Evolutionary conservation across 169 alveolate genomes (phyloP).

Genomic region (Sarcocystis neurona): DNA sequence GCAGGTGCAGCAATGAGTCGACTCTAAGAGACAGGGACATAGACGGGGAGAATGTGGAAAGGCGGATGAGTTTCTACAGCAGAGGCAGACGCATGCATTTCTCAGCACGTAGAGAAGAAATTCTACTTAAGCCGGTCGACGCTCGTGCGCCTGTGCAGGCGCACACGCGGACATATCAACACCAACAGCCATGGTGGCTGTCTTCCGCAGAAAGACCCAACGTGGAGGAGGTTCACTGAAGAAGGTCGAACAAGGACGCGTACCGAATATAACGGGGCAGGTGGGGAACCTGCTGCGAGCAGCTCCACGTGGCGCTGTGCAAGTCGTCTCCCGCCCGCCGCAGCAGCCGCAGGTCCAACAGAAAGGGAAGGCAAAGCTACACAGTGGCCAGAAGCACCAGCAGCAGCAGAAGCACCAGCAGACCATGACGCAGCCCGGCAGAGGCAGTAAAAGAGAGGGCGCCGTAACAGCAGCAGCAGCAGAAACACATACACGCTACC

Average conservation of each 20-base stretch:
- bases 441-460: too few species aligned
- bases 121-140: too few species aligned
- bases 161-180: too few species aligned
- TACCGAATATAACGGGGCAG: constrained; percentile 9
- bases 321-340: not conserved
- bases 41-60: too few species aligned
- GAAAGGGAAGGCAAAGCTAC: constrained; percentile 11
- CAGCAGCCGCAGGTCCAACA: not conserved
- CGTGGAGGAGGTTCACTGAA: not conserved
- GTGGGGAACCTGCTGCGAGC: not conserved
- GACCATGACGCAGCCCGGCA: not conserved
- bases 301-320: constrained; percentile 10
- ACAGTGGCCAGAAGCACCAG: too few species aligned
- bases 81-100: too few species aligned
- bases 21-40: too few species aligned
- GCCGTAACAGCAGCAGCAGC: not conserved
- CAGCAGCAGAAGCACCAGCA: not conserved
- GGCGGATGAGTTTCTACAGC: too few species aligned
- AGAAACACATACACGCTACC: not conserved
- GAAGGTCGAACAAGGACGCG: not conserved
- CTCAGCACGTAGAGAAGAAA: too few species aligned
- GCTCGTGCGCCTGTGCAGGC: too few species aligned
- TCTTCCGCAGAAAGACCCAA: not conserved
- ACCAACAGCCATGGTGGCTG: too few species aligned
- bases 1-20: too few species aligned